Conservation (phyloP, 129 eudicot genomes). For the Centaurea solstitialis region DNA sequence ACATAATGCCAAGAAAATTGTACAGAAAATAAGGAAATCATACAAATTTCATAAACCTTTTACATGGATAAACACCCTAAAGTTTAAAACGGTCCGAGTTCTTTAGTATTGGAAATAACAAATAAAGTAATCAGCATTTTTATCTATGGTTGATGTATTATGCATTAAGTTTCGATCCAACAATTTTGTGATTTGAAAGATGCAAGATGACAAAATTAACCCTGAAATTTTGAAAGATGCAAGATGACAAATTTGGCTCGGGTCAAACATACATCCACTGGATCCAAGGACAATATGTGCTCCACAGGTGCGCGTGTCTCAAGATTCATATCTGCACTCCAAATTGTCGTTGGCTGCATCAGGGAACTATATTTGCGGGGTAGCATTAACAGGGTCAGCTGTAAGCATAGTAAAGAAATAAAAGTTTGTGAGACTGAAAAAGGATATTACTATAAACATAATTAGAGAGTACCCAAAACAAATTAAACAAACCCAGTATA, state of each 20-base stretch:
- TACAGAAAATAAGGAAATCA: neutral
- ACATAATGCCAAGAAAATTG: neutral
- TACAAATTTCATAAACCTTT: neutral
- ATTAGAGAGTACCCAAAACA: neutral
- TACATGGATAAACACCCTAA: neutral
- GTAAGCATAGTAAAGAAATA: slow-evolving; percentile 35
- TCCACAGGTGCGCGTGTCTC: slow-evolving; percentile 69
- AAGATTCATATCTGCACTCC: slow-evolving; percentile 74
- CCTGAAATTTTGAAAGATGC: neutral
- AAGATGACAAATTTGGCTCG: slow-evolving; percentile 20
- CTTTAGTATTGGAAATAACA: neutral
- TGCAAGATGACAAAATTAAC: slow-evolving; percentile 4
- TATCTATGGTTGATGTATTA: slow-evolving; percentile 5
- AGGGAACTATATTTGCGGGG: slow-evolving; percentile 59
- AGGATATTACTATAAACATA: neutral
- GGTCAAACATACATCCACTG: slow-evolving; percentile 66
- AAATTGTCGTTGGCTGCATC: slow-evolving; percentile 68
- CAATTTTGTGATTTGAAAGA: neutral
- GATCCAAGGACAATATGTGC: slow-evolving; percentile 71
- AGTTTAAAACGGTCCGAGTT: neutral
- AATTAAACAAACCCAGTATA: neutral
- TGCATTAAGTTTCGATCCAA: slow-evolving; percentile 1
- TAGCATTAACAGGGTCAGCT: slow-evolving; percentile 86
- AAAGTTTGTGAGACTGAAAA: neutral
- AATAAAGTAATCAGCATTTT: neutral